Evolutionary conservation across 768 basidiomycete genomes (phyloP).

Genomic region (Cystofilobasidium capitatum): DNA sequence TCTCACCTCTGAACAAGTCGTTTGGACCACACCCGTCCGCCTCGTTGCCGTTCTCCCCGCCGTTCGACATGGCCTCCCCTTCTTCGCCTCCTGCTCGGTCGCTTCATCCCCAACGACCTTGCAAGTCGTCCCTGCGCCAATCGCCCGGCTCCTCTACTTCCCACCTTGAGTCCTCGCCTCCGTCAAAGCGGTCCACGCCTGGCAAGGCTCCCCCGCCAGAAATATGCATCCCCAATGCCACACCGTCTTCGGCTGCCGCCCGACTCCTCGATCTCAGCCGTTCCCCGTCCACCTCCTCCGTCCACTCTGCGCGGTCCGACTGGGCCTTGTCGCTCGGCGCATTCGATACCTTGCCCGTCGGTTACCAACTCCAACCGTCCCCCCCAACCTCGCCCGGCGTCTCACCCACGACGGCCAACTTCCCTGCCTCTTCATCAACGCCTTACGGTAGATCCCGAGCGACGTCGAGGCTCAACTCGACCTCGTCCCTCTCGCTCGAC

Average conservation of each 20-base stretch:
- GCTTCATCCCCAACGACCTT: background rate
- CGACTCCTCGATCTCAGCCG: background rate
- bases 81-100: background rate
- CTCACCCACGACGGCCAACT: conserved; percentile 13
- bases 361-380: conserved; percentile 18
- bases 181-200: background rate
- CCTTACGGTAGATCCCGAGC: background rate
- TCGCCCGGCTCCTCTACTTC: background rate
- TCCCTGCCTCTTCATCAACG: conserved; percentile 6
- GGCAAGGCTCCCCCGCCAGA: background rate
- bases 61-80: background rate
- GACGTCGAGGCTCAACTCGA: background rate
- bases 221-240: background rate
- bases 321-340: conserved; percentile 22
- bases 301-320: background rate
- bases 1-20: background rate
- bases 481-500: background rate
- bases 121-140: background rate
- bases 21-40: background rate
- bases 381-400: conserved; percentile 20
- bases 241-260: background rate
- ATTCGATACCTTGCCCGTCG: conserved; percentile 19
- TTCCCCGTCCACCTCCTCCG: background rate
- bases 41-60: conserved; percentile 1
- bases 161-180: too few species aligned